Percentiles rank a stretch among this genome's conserved stretches.
These are phyloP conservation scores for Cerioporus squamosus DNA, from an alignment of 1,284 basidiomycete genomes.

Conservation along the genomic window DNA sequence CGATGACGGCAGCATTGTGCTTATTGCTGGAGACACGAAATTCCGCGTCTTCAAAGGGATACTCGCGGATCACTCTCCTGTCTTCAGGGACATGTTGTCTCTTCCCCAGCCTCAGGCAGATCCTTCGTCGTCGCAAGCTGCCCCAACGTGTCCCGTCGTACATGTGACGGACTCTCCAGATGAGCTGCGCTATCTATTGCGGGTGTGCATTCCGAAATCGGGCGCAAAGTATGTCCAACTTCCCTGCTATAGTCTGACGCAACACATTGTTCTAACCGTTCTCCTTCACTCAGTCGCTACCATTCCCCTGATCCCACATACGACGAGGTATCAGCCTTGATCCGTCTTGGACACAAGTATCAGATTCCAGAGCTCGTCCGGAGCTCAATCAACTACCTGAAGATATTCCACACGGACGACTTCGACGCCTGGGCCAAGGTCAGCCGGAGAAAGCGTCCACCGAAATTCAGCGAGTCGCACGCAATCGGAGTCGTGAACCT, in stretches of 20 bases:
- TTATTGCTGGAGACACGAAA: slow-evolving; percentile 10
- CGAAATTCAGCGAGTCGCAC: background rate
- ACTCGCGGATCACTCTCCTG: slow-evolving; percentile 16
- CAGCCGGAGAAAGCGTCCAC: too few species aligned
- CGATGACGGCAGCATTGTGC: slow-evolving; percentile 25
- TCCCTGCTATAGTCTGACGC: background rate
- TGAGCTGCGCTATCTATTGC: background rate
- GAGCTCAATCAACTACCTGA: background rate
- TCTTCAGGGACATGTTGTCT: slow-evolving; percentile 12
- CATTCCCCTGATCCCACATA: background rate
- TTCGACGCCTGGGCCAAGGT: background rate
- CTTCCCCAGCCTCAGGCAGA: background rate
- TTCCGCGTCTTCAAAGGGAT: slow-evolving; percentile 24
- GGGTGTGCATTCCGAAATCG: background rate
- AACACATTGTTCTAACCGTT: background rate
- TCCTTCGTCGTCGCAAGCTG: background rate
- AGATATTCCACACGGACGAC: background rate
- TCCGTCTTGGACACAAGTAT: slow-evolving; percentile 6
- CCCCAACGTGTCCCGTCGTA: background rate
- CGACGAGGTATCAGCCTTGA: background rate
- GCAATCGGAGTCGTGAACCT: slow-evolving; percentile 1
- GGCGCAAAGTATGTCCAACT: background rate
- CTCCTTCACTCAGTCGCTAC: background rate
- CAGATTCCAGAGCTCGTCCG: background rate
- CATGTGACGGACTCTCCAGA: background rate